Conservation (phyloP, 352 stramenopile genomes). For the Phytophthora sojae region DNA sequence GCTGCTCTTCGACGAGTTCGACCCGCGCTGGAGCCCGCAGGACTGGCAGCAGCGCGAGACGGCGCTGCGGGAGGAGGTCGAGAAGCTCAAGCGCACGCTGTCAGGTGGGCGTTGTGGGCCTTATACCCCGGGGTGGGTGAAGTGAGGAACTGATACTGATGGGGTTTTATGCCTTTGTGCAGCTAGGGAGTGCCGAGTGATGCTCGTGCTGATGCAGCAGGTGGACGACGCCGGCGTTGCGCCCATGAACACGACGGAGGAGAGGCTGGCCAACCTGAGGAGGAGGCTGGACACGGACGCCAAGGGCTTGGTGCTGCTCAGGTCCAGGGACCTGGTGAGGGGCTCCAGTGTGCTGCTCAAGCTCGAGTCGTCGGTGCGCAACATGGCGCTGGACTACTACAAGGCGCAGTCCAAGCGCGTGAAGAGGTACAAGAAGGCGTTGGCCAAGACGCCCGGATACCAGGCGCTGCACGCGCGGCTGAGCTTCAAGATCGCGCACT, state of each 20-base stretch:
- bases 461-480: conserved; percentile 73
- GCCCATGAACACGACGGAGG: conserved; percentile 74
- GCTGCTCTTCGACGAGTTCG: conserved; percentile 87
- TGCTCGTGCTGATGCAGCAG: conserved; percentile 85
- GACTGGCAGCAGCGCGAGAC: conserved; percentile 81
- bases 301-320: conserved; percentile 76
- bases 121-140: neutral
- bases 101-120: conserved; percentile 31
- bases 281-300: conserved; percentile 77
- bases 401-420: conserved; percentile 88
- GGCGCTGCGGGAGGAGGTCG: conserved; percentile 75
- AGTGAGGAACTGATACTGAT: neutral
- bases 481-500: conserved; percentile 91
- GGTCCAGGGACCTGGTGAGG: conserved; percentile 67
- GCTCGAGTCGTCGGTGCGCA: conserved; percentile 75
- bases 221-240: conserved; percentile 72
- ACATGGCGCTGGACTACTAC: conserved; percentile 89
- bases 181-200: conserved; percentile 77
- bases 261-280: conserved; percentile 73
- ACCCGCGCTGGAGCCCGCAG: conserved; percentile 72
- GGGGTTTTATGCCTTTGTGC: neutral
- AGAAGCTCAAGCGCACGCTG: conserved; percentile 71
- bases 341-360: conserved; percentile 71
- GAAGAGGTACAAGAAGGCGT: conserved; percentile 88
- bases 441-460: conserved; percentile 64